Evolutionary conservation across 2,329 filamentous ascomycete genomes (phyloP), one percentile per base, ranked within the genome.

Genomic region (Madurella mycetomatis): DNA sequence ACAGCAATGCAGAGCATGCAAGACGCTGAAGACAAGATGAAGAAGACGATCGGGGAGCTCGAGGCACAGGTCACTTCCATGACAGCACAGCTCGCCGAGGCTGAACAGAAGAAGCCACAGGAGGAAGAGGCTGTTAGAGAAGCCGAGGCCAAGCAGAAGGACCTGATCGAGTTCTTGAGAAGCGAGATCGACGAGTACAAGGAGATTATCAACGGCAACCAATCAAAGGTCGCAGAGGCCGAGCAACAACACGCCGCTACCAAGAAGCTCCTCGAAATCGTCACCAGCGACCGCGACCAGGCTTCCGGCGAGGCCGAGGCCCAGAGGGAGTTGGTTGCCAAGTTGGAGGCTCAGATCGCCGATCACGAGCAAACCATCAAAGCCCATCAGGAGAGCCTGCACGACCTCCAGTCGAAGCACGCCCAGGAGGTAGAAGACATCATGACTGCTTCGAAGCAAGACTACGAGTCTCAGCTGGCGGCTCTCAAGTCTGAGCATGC

Each of bases 121-220:
- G 58, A 57, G 3, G 54, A 60, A 12, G 49, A 52, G 16, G 69
- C 81, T 19, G 72, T 78, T 31, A 71, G 70, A 51, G 79, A 83
- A 56, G 73, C 70, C 2, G 72, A 79, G 37, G 69, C 70, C 41
- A 78, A 80, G 65, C 83, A 89, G 57, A 74, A 85, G 54, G 76
- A 80, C 37, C 72, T 85, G 46, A 73, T 88, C 34, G 73, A 76
- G 37, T 76, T 76, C 43, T 72, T 96, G 41, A 87, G 88, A 58
- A 78, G 73, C 55, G 86, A 95, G 67, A 86, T 96, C 50, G 84
- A 92, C 49, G 85, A 90, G 66, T 91, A 95, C 72, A 92, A 88
- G 72, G 74, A 79, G 3, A 82, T 88, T 39, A 86, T 95, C 63
- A 79, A 81, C 59, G 79, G 76, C 60, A 89, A 92, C 63, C 76